Evolutionary conservation across 202 grass and related monocot species (phyloP), one percentile per base, ranked within the genome.

Genomic region (Zizania palustris): DNA sequence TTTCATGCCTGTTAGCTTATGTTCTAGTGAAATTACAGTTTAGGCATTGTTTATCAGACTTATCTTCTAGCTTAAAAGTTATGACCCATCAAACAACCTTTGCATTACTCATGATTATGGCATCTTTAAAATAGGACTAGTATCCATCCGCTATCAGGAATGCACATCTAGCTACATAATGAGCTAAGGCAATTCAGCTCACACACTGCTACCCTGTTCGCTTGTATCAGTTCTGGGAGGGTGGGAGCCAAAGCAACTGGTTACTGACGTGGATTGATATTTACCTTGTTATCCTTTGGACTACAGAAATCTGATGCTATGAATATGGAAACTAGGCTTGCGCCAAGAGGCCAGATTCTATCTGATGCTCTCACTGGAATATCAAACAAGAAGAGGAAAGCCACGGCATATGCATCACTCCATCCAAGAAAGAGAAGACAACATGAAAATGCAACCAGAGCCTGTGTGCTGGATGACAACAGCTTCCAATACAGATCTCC

Each of bases 381-480:
- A 67, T 66, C 71, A 60, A 44, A 59, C 77, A 79, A 67, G 74
- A 93, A 87, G 66, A 82, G 84, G 62, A 80, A 80, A 82, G 67
- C 81, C 20, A 58, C 64, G 0, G 68, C 16, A 10, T 58, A 69
- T 3, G 76, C 49, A 34, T 50, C 58, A 57, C 49, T 65, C 41
- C 77, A 87, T 21, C 43, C 22, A 77, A 66, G 16, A 34, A 73
- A 60, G n/a, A 49, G 55, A 49, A 72, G 48, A 10, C 74, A 67
- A 0, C 70, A 58, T 14, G 42, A 41, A 28, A 62, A 54, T 6
- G 18, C 37, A 43, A 18, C 61, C 8, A 48, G 38, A 12, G 63
- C 43, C 28, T 51, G 43, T 19, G 61, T 42, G 3, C 57, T 64
- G 60, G 34, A 75, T 55, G 77, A 28, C 28, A 62, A 38, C 55